phyloP scores from a whole-genome alignment of 208 protist species.

The Jaenimonas drosophilae region DNA sequence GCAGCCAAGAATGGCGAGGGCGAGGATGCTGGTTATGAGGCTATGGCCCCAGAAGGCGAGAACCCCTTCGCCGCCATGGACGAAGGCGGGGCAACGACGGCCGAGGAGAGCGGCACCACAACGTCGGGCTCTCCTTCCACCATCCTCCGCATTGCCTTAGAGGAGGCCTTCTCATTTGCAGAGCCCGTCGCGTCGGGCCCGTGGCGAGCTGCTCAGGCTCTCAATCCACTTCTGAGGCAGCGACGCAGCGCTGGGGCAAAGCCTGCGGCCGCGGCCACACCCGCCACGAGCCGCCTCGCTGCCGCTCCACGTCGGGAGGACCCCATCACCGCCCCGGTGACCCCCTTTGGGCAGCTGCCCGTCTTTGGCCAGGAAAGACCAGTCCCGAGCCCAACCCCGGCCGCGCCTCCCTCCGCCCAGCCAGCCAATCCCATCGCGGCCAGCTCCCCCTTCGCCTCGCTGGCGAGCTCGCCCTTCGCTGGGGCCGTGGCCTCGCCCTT shows the following conservation, averaged over 20 bases:
- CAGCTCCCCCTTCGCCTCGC: slow-evolving; percentile 19
- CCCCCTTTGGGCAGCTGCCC: slow-evolving; percentile 70
- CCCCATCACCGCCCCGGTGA: slow-evolving; percentile 35
- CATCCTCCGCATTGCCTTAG: background rate
- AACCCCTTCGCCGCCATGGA: too few relatives aligned
- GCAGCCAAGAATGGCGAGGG: slow-evolving; percentile 38
- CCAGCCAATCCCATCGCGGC: background rate
- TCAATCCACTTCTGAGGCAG: too few relatives aligned
- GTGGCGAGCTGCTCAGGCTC: too few relatives aligned
- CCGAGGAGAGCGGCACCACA: too few relatives aligned
- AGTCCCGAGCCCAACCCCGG: background rate
- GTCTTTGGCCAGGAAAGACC: slow-evolving; percentile 51
- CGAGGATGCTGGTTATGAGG: slow-evolving; percentile 32
- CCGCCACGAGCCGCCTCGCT: slow-evolving; percentile 5
- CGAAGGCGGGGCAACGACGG: too few relatives aligned
- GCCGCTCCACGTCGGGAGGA: slow-evolving; percentile 10
- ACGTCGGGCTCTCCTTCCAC: too few relatives aligned
- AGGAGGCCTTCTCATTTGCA: slow-evolving; percentile 11
- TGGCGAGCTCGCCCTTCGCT: slow-evolving; percentile 12
- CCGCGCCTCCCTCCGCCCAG: background rate
- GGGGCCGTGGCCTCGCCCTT: slow-evolving; percentile 18
- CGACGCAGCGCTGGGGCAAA: slow-evolving; percentile 6
- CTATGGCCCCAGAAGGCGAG: slow-evolving; percentile 25
- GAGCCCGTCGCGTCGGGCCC: too few relatives aligned
- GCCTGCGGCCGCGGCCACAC: slow-evolving; percentile 4